phyloP scores from a whole-genome alignment of 371 early-diverging fungal species.

The Apophysomyces elegans region DNA sequence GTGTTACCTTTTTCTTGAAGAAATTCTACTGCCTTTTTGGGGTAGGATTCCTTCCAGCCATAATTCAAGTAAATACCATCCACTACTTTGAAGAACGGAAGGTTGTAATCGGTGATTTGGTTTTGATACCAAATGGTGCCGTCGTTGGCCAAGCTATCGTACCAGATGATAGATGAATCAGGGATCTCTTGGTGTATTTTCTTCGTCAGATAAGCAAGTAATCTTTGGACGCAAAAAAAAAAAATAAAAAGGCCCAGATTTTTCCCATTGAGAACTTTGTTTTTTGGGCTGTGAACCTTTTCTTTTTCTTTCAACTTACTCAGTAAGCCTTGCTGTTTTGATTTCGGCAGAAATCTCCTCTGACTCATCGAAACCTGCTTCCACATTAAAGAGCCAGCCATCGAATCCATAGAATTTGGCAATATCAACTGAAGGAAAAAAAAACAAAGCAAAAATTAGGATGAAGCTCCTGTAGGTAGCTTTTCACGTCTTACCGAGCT shows the following conservation, averaged over 20 bases:
- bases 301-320: constrained; percentile 16
- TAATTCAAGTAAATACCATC: constrained; percentile 71
- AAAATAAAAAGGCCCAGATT: background rate
- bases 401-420: constrained; percentile 69
- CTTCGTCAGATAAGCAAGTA: constrained; percentile 49
- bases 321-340: constrained; percentile 35
- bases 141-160: constrained; percentile 54
- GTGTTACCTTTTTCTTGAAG: constrained; percentile 34
- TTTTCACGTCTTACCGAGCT: constrained; percentile 37
- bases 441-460: too few relatives aligned
- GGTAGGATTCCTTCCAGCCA: constrained; percentile 53
- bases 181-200: constrained; percentile 55
- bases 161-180: constrained; percentile 61
- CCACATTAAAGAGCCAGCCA: constrained; percentile 74
- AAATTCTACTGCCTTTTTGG: constrained; percentile 33
- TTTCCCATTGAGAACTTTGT: background rate
- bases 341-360: constrained; percentile 21
- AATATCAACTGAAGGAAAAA: constrained; percentile 44
- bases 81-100: constrained; percentile 48
- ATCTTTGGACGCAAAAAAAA: constrained; percentile 18
- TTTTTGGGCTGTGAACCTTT: too few relatives aligned
- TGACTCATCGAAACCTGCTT: constrained; percentile 45
- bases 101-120: constrained; percentile 50
- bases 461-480: too few relatives aligned
- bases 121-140: constrained; percentile 66